Base-by-base conservation (phyloP, 352 stramenopile genomes). In the Pythium dissotocum region DNA sequence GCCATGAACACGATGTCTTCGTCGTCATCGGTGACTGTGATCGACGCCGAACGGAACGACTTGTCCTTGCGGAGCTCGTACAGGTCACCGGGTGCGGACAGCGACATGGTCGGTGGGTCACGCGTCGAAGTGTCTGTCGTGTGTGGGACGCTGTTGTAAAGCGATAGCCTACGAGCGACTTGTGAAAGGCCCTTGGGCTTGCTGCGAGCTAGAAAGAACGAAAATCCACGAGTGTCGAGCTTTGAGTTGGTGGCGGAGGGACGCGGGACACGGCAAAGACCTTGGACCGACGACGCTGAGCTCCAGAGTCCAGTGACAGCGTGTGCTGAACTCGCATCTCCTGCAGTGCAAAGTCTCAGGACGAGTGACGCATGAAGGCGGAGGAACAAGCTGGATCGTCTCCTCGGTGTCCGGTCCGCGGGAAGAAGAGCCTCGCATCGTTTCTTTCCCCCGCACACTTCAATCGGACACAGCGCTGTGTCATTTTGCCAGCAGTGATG, bases 1-100 rank as follows among this genome's bases (percentile, higher is more conserved):
- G 63, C 63, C 55, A 70, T 64, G 63, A 64, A 70, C 32, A 70
- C 56, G 18, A 64, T 38, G 36, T 64, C 63, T 5, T 64, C 56
- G 24, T 70, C 56, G 4, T 70, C 56, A 26, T 70, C 63, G 6
- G 55, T 64, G 55, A 63, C 63, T 2, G 63, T 44, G 55, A 63
- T 63, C 55, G 63, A 64, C 52, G 62, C 28, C 53, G 38, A 58
- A 24, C 44, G 48, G 28, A 49, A 42, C 2, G 40, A 48, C 53
- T 61, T 61, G 53, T 63, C 40, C 52, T 57, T 55, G 61, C 46
- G 48, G n/a, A 60, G 49, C 18, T 53, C 16, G 51, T 54, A 61
- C 9, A 48, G 21, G 49, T 67, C 51, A 24, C n/a, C 18, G 14
- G 44, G 24, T 6, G 51, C 58, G 7, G 30, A 1, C 16, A 56